Evolutionary conservation across 306 rosid species (phyloP), one percentile per base, ranked within the genome.

Genomic region (Abrus pulchellus): DNA sequence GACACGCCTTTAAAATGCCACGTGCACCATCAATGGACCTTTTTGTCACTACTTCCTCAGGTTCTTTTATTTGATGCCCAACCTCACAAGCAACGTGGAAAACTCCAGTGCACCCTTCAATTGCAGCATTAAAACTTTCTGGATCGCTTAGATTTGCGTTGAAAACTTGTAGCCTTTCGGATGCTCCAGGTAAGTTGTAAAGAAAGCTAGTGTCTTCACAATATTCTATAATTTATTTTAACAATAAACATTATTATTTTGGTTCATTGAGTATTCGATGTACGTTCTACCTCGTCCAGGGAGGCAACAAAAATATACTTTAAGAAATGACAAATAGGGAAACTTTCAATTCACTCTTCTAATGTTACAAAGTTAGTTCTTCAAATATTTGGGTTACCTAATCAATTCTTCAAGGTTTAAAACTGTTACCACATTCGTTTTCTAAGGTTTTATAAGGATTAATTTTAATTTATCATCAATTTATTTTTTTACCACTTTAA

Each of bases 41-140:
- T 69, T 69, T 32, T 11, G 75, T 69, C 12, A 69, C 68, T 0
- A 57, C 54, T 5, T 74, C 68, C 27, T 74, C 79, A 2, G 56
- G 30, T 12, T 74, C 79, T 6, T 4, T 57, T 12, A 7, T 5
- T 44, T 43, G 45, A 7, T 41, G 12, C 5, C 57, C 79, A 11
- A 56, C 3, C 11, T 68, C 68, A 13, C 13, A 13, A 27, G 79
- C 79, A 29, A 74, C 56, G 29, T 59, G 79, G 79, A 74, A 74
- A 74, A 74, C 68, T 14, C 79, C 68, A 41, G 7, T 43, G 44
- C 79, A 74, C 13, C 79, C 79, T 74, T 74, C 68, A 74, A 74
- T 74, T 11, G 79, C 79, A 40, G 56, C 40, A 9, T 7, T 59
- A 45, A 74, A 57, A 40, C 79, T 59, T 1, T 57, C 68, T 74